phyloP scores from a whole-genome alignment of 805 yeast species.

The Cyberlindnera nakhonratchasimensis region DNA sequence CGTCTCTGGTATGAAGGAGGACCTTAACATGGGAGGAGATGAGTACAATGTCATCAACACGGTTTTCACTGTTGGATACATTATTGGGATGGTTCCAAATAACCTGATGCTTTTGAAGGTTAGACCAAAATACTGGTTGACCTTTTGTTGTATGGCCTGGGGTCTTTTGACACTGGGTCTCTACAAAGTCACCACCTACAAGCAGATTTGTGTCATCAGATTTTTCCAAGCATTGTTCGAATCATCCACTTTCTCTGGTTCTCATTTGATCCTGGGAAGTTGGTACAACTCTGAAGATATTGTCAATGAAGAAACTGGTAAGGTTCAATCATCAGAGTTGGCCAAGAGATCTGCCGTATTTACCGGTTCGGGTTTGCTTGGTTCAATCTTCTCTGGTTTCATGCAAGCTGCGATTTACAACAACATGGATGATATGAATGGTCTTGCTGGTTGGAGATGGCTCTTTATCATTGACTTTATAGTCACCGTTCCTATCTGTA shows the following conservation, averaged over 20 bases:
- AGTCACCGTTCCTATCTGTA: conserved; percentile 52
- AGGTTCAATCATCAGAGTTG: conserved; percentile 36
- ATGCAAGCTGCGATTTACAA: conserved; percentile 51
- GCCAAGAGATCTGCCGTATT: conserved; percentile 52
- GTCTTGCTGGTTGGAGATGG: conserved; percentile 63
- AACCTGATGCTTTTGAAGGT: conserved; percentile 49
- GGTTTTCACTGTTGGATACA: conserved; percentile 57
- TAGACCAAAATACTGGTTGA: conserved; percentile 55
- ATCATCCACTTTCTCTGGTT: conserved; percentile 51
- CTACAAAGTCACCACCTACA: conserved; percentile 43
- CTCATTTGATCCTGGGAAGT: conserved; percentile 51
- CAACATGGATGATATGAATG: conserved; percentile 39
- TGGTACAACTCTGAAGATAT: conserved; percentile 44
- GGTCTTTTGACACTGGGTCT: conserved; percentile 50
- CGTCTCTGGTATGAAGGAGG: conserved; percentile 64
- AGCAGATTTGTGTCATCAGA: conserved; percentile 52
- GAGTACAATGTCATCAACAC: conserved; percentile 51
- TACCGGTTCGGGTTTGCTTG: conserved; percentile 51
- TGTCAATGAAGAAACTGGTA: conserved; percentile 25
- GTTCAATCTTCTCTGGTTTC: conserved; percentile 51
- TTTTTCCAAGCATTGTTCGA: conserved; percentile 63
- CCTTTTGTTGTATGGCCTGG: conserved; percentile 54
- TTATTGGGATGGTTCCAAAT: conserved; percentile 59
- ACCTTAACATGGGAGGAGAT: conserved; percentile 44
- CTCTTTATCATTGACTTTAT: conserved; percentile 58